phyloP scores from a whole-genome alignment of 768 basidiomycete species.

The Chlorophyllum brunneum region DNA sequence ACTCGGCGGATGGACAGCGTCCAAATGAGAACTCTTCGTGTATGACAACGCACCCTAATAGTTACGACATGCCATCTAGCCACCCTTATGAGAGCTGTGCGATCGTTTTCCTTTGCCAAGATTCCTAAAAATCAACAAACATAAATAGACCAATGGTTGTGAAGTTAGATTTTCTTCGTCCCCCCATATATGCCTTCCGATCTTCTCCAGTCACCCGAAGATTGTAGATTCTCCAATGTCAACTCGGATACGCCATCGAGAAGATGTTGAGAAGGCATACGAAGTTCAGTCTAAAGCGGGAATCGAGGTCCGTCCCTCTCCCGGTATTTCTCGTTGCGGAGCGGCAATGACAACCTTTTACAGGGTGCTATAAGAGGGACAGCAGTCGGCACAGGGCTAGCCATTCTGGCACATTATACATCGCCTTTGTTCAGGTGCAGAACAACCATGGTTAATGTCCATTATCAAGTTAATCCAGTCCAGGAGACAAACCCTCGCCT shows the following conservation, averaged over 20 bases:
- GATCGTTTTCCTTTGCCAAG: too few species aligned
- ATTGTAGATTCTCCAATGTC: conserved; percentile 20
- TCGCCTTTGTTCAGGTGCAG: conserved; percentile 69
- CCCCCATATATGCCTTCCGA: not conserved
- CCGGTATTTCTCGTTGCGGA: conserved; percentile 2
- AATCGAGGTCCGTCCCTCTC: conserved; percentile 44
- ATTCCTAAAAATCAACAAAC: too few species aligned
- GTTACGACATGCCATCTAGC: too few species aligned
- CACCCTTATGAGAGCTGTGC: too few species aligned
- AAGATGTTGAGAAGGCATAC: conserved; percentile 58
- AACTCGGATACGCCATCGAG: conserved; percentile 40
- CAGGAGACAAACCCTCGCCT: conserved; percentile 78
- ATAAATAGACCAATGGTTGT: too few species aligned
- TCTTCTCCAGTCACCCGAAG: not conserved
- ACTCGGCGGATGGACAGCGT: conserved; percentile 48
- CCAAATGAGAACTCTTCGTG: too few species aligned
- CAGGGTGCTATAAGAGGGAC: conserved; percentile 55
- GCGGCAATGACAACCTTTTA: not conserved
- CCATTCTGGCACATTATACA: conserved; percentile 60
- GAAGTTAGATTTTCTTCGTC: too few species aligned
- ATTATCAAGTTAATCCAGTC: too few species aligned
- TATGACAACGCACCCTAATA: too few species aligned
- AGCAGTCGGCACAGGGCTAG: conserved; percentile 54
- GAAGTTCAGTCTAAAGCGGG: conserved; percentile 56
- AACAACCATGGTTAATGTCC: too few species aligned